Conservation (phyloP, 164 flowering plant genomes). For the Nymphaea colorata region DNA sequence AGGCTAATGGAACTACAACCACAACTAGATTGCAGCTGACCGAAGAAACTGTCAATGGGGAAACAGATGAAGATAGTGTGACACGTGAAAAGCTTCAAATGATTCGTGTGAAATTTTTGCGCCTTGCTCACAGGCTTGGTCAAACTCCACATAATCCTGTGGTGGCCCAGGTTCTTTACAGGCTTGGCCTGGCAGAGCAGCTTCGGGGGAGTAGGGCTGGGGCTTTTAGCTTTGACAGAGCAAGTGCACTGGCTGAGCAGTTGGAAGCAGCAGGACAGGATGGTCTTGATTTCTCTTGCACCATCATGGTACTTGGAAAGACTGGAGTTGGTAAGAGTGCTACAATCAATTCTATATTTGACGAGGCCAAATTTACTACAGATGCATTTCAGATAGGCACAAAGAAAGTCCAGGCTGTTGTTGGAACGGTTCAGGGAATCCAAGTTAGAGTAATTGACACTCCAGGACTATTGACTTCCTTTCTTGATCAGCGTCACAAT, state of each 20-base stretch:
- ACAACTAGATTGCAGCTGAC: conserved; percentile 38
- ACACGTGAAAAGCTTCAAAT: conserved; percentile 94
- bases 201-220: conserved; percentile 73
- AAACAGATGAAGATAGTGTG: conserved; percentile 80
- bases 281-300: conserved; percentile 89
- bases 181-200: conserved; percentile 95
- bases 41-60: conserved; percentile 63
- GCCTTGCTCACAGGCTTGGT: conserved; percentile 96
- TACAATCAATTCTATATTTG: conserved; percentile 94
- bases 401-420: conserved; percentile 88
- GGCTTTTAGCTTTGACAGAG: conserved; percentile 94
- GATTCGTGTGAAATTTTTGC: conserved; percentile 90
- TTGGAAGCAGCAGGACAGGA: conserved; percentile 85
- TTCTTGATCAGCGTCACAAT: conserved; percentile 73
- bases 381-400: conserved; percentile 84
- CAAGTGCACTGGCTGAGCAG: conserved; percentile 98
- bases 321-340: conserved; percentile 98
- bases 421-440: conserved; percentile 91
- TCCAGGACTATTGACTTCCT: conserved; percentile 83
- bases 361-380: conserved; percentile 68
- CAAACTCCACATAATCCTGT: conserved; percentile 99
- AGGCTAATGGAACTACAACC: conserved; percentile 56
- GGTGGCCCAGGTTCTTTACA: conserved; percentile 93
- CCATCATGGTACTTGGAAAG: conserved; percentile 94
- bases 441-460: conserved; percentile 90